Conservation (phyloP, 352 stramenopile genomes). For the Thalassiosira sp. region DNA sequence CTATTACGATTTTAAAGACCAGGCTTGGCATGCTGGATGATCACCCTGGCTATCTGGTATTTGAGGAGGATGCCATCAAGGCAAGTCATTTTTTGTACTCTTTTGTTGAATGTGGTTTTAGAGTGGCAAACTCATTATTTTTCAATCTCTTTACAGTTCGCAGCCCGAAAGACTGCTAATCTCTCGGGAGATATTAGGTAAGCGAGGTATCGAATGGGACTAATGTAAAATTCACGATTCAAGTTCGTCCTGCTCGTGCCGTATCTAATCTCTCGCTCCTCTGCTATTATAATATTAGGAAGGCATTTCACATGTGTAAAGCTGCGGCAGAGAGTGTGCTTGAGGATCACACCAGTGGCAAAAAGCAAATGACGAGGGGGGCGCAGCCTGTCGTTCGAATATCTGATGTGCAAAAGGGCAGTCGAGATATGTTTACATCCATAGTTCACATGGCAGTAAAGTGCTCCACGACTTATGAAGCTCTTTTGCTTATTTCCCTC, state of each 20-base stretch:
- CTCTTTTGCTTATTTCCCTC: constrained; percentile 71
- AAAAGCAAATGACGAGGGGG: constrained; percentile 17
- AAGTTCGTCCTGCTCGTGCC: no score
- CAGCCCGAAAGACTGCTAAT: constrained; percentile 80
- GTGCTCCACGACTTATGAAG: constrained; percentile 69
- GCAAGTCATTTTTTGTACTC: constrained; percentile 6
- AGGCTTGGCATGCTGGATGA: constrained; percentile 56
- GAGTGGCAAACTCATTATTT: constrained; percentile 15
- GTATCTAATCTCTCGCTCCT: no score
- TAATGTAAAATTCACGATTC: no score
- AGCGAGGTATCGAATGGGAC: no score
- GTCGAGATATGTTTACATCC: constrained; percentile 56
- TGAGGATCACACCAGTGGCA: constrained; percentile 40
- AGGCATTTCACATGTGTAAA: constrained; percentile 84
- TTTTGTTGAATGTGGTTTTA: no score
- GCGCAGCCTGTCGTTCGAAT: constrained; percentile 58
- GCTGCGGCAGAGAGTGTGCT: constrained; percentile 72
- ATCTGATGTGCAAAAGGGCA: constrained; percentile 70
- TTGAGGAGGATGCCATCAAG: constrained; percentile 79
- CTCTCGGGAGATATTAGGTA: constrained; percentile 85
- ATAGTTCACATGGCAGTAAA: constrained; percentile 53
- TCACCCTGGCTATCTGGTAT: constrained; percentile 40
- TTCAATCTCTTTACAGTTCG: constrained; percentile 58
- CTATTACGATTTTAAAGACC: constrained; percentile 63
- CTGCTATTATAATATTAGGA: no score